phyloP scores from a whole-genome alignment of 2,329 filamentous ascomycete species.

The Penicillium sp. region DNA sequence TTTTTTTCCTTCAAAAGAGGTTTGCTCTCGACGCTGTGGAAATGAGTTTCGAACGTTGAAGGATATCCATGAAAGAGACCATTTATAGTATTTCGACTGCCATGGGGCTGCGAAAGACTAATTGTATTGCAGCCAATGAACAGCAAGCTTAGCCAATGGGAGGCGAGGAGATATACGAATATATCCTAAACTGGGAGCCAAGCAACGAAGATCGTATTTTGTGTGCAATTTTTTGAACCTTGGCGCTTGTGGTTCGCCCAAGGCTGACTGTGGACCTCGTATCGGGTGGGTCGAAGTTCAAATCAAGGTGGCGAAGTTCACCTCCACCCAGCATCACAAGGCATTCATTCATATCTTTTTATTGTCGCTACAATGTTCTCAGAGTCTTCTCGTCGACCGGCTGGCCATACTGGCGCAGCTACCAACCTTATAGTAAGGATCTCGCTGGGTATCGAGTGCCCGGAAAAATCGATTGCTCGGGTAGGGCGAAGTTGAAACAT shows the following conservation, averaged over 20 bases:
- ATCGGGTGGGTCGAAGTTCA: background rate
- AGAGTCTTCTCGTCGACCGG: background rate
- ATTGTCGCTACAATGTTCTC: background rate
- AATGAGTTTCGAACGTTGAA: background rate
- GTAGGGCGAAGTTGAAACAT: too few relatives aligned
- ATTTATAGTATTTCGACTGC: background rate
- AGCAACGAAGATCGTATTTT: background rate
- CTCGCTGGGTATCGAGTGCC: background rate
- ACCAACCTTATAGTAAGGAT: background rate
- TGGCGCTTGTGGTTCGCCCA: background rate
- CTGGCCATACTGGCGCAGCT: background rate
- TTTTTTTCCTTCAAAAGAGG: background rate
- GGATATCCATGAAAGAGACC: background rate
- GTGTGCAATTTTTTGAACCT: background rate
- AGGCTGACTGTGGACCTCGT: background rate
- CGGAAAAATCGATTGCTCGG: too few relatives aligned
- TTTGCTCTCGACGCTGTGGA: background rate
- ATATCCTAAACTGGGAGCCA: background rate
- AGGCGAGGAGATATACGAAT: too few relatives aligned
- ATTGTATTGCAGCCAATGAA: too few relatives aligned
- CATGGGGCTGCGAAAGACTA: background rate
- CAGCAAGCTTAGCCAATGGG: too few relatives aligned
- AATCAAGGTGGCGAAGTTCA: background rate
- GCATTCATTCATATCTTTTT: background rate
- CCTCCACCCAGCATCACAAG: background rate